Base-by-base conservation (phyloP, 1,284 basidiomycete species). In the Ustilago cynodontis region DNA sequence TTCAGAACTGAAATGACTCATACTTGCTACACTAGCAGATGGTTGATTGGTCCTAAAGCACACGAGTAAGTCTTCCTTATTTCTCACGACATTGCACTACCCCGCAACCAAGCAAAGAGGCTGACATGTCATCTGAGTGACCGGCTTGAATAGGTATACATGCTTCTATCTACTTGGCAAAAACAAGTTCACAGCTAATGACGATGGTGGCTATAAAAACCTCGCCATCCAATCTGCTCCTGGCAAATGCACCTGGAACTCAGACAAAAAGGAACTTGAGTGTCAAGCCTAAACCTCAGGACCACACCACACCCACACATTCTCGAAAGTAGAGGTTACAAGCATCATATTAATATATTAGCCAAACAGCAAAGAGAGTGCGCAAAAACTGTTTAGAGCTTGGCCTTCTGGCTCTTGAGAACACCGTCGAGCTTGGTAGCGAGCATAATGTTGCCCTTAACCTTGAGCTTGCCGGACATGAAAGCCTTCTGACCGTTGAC, bases 401-500 rank as follows among this genome's bases (percentile, higher is more conserved):
- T 83, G 62, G 79, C 56, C 79, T 81, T 81, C 73, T 83, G 80
- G 59, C 70, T 57, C 79, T 82, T 82, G 71, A 83, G 81, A 16
- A 83, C 82, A 50, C 58, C 62, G 73, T 83, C 82, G 60, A 83
- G 81, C 76, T 83, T 82, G 63, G 81, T 82, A 47, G 80, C 78
- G 61, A 77, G 74, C 84, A 85, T 85, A 73, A 85, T 77, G 80
- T 85, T 85, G 59, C 82, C 83, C 79, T 85, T 82, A 57, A 82
- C 81, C 81, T 83, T 82, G 65, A 82, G 75, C 76, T 83, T 83
- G 70, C 81, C 81, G 54, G 76, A 77, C 84, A 86, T 85, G 81
- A 86, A 86, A 43, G 84, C 84, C 80, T 86, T 86, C 76, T 86
- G 84, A 59, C 84, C 84, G 75, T 86, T 86, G 76, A 86, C 67